A percentile compares a stretch with the other conserved stretches of the same genome.
These are phyloP conservation scores for Orobanche coerulescens DNA, from an alignment of 257 asterid genomes.

Conservation along the genomic window DNA sequence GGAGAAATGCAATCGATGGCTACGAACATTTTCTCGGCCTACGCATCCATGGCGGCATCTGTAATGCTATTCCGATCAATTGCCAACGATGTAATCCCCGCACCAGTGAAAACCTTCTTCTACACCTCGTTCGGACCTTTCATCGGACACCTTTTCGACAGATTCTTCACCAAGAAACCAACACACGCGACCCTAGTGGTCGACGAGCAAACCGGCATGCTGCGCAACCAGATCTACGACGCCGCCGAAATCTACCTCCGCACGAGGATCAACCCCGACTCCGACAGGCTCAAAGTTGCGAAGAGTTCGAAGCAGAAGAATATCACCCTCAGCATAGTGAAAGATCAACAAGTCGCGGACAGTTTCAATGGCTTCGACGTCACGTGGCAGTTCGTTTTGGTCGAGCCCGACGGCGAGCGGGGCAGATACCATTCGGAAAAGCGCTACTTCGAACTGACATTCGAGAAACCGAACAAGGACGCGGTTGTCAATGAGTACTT, in stretches of 20 bases:
- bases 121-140: conserved; percentile 24
- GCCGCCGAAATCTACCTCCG: conserved; percentile 65
- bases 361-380: conserved; percentile 23
- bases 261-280: conserved; percentile 41
- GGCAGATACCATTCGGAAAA: conserved; percentile 29
- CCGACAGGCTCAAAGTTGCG: conserved; percentile 44
- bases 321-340: conserved; percentile 44
- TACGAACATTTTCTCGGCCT: conserved; percentile 55
- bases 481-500: conserved; percentile 41
- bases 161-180: conserved; percentile 25
- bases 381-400: conserved; percentile 48
- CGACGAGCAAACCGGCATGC: conserved; percentile 56
- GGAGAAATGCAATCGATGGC: conserved; percentile 50
- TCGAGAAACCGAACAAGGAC: conserved; percentile 31
- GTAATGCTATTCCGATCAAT: conserved; percentile 65
- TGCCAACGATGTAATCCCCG: conserved; percentile 51
- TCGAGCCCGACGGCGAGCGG: conserved; percentile 36
- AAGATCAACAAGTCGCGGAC: conserved; percentile 41
- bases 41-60: conserved; percentile 68
- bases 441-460: conserved; percentile 58
- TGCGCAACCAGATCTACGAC: conserved; percentile 54
- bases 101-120: conserved; percentile 28
- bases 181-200: conserved; percentile 44
- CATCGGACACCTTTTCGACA: conserved; percentile 22
- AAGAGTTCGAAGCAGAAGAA: conserved; percentile 43